Conservation (phyloP, 2,329 filamentous ascomycete genomes). For the Talaromyces sp. region DNA sequence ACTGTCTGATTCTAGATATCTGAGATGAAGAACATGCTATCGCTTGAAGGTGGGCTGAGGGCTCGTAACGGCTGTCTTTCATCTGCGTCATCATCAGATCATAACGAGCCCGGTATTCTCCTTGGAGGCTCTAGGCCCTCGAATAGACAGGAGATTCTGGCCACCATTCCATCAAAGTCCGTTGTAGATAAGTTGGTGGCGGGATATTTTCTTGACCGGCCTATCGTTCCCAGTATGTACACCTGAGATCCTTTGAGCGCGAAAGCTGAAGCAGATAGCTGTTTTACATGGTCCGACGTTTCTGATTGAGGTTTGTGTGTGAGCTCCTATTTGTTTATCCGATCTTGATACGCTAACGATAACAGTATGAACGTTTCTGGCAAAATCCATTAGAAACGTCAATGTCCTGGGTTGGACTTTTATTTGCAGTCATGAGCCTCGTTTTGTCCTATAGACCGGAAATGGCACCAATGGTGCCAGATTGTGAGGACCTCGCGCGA, state of each 20-base stretch:
- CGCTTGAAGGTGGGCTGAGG: background rate
- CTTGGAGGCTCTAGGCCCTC: background rate
- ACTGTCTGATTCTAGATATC: background rate
- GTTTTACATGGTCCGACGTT: conserved; percentile 7
- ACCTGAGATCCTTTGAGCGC: background rate
- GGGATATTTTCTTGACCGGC: conserved; percentile 7
- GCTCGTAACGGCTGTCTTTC: background rate
- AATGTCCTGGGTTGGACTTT: background rate
- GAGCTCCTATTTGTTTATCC: background rate
- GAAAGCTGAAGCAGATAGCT: conserved; percentile 2
- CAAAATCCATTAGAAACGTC: conserved; percentile 1
- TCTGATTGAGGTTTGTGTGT: conserved; percentile 6
- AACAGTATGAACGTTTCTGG: conserved; percentile 11
- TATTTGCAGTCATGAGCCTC: conserved; percentile 7
- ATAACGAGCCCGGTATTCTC: background rate
- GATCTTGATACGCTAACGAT: background rate
- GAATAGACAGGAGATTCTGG: conserved; percentile 4
- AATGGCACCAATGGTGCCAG: background rate
- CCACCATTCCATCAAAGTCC: conserved; percentile 1
- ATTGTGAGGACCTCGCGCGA: background rate
- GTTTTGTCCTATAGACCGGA: conserved; percentile 8
- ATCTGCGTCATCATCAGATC: background rate
- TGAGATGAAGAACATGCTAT: background rate
- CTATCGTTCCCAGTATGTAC: conserved; percentile 3
- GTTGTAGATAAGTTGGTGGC: conserved; percentile 7